These are phyloP conservation scores for Magnusiomyces suaveolens DNA, from an alignment of 1,139 yeast species.

Conservation along the genomic window DNA sequence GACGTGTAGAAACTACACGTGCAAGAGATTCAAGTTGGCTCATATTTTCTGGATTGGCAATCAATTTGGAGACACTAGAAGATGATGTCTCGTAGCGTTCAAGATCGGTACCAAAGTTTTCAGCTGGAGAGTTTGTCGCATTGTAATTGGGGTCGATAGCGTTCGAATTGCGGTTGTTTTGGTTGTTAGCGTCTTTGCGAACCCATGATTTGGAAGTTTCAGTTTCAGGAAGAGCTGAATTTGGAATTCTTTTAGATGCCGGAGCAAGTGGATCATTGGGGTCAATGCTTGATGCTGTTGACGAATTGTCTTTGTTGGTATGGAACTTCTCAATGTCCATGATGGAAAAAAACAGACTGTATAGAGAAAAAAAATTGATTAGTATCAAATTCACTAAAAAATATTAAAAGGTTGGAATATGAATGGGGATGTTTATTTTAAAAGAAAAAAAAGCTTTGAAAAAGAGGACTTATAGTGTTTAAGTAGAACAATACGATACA, in stretches of 20 bases:
- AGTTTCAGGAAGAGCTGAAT: not conserved
- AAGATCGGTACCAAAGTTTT: conserved; percentile 2
- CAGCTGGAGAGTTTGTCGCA: not conserved
- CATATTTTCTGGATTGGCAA: conserved; percentile 27
- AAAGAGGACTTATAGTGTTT: no score
- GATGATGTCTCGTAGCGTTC: conserved; percentile 16
- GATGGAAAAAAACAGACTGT: not conserved
- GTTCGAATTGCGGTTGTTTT: not conserved
- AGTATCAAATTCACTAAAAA: not conserved
- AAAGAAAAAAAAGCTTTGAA: no score
- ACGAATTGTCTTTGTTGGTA: not conserved
- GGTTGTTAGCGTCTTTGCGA: not conserved
- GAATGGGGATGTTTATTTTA: not conserved
- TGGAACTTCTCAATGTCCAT: not conserved
- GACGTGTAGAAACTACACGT: conserved; percentile 37
- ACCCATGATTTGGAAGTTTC: not conserved
- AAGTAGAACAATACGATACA: no score
- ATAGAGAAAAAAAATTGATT: not conserved
- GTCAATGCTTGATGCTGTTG: not conserved
- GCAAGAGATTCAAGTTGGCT: conserved; percentile 36
- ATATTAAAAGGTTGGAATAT: not conserved
- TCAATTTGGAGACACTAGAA: conserved; percentile 19
- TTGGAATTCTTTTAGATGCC: not conserved
- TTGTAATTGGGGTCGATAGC: not conserved
- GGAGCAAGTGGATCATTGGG: not conserved